phyloP scores from a whole-genome alignment of 768 basidiomycete species.

The Tulasnella sp. region DNA sequence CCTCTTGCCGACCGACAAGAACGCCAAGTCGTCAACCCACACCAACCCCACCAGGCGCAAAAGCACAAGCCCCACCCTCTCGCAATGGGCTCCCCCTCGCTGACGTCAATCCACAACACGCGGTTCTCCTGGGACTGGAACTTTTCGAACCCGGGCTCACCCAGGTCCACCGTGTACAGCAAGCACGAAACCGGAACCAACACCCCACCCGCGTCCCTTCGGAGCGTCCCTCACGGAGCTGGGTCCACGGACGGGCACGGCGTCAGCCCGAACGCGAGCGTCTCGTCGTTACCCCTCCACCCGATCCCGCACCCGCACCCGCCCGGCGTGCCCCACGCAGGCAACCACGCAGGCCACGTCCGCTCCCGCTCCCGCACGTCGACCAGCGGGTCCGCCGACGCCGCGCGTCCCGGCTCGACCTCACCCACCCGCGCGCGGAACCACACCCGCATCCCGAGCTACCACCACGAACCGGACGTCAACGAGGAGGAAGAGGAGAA shows the following conservation, averaged over 20 bases:
- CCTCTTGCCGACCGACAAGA: conserved; percentile 72
- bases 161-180: not conserved
- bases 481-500: conserved; percentile 11
- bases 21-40: conserved; percentile 38
- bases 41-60: not conserved
- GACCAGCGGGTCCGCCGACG: not conserved
- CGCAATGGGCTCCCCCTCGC: conserved; percentile 14
- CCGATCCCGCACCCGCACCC: not conserved
- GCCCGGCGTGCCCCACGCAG: not conserved
- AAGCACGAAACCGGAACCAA: not conserved
- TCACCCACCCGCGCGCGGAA: not conserved
- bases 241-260: not conserved
- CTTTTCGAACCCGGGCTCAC: conserved; percentile 14
- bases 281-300: not conserved
- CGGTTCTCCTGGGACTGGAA: conserved; percentile 21
- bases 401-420: not conserved
- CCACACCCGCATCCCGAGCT: too few species aligned
- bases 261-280: not conserved
- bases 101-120: not conserved
- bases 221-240: too few species aligned
- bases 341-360: not conserved
- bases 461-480: not conserved
- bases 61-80: conserved; percentile 14
- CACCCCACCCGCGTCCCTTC: not conserved
- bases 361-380: not conserved